phyloP scores from a whole-genome alignment of 768 basidiomycete genomes.

The Termitomyces titanicus region DNA sequence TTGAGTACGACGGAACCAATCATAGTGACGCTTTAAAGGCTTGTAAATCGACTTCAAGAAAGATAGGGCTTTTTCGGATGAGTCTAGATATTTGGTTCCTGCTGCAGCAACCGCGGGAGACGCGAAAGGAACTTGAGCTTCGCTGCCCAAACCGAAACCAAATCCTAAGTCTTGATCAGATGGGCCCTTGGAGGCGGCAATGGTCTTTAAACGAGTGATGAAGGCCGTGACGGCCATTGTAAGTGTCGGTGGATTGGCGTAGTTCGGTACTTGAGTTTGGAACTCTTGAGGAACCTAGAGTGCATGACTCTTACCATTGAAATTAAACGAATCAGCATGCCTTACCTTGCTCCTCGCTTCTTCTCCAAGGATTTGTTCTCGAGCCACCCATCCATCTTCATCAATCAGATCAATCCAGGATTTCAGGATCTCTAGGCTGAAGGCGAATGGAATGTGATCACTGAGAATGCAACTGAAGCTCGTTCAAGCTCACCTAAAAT shows the following conservation, averaged over 20 bases:
- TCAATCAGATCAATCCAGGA: constrained; percentile 91
- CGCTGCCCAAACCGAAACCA: constrained; percentile 46
- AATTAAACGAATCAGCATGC: neutral
- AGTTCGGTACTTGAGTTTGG: constrained; percentile 88
- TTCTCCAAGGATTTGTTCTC: constrained; percentile 95
- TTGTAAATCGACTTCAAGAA: constrained; percentile 81
- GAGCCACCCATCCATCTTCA: constrained; percentile 92
- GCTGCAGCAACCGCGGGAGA: constrained; percentile 13
- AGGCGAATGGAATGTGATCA: neutral
- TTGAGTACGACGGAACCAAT: constrained; percentile 95
- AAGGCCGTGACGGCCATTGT: constrained; percentile 92
- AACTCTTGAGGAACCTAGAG: constrained; percentile 82
- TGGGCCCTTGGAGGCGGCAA: constrained; percentile 33
- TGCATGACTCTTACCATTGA: neutral
- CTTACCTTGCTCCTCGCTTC: constrained; percentile 91
- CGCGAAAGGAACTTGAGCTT: constrained; percentile 48
- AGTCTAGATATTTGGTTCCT: constrained; percentile 46
- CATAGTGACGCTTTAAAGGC: constrained; percentile 86
- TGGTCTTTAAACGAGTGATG: constrained; percentile 64
- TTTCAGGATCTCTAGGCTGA: constrained; percentile 82
- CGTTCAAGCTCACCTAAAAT: constrained; percentile 52
- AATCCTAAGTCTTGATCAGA: constrained; percentile 66
- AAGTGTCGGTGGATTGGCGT: constrained; percentile 94
- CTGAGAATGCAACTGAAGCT: neutral
- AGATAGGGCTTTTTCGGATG: constrained; percentile 55